Percentiles rank a stretch among this genome's conserved stretches.
Conservation (phyloP, 345 rosid species). For the Anacardium occidentale region DNA sequence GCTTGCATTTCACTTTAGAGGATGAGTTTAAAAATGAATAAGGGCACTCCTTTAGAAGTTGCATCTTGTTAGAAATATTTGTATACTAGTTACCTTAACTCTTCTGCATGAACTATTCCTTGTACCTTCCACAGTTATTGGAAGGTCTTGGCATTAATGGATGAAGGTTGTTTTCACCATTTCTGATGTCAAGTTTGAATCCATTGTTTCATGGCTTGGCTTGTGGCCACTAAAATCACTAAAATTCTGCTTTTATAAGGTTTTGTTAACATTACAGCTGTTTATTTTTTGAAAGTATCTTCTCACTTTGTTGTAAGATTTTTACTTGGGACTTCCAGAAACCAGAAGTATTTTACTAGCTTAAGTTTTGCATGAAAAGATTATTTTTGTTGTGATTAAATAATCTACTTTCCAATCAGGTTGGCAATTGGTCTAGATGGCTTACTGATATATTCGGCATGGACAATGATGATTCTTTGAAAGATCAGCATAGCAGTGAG, state of each 20-base stretch:
- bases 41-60: too few relatives aligned
- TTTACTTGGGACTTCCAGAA: neutral
- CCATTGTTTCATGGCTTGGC: neutral
- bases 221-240: neutral
- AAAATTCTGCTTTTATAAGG: neutral
- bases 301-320: neutral
- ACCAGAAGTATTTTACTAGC: neutral
- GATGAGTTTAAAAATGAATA: too few relatives aligned
- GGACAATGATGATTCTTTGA: conserved; percentile 45
- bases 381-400: neutral
- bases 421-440: conserved; percentile 92
- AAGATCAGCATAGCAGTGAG: conserved; percentile 26
- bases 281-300: neutral
- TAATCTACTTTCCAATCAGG: conserved; percentile 41
- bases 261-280: neutral
- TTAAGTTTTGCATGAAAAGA: neutral
- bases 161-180: neutral
- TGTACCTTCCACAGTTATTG: neutral
- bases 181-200: neutral
- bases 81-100: neutral
- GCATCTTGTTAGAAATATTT: too few relatives aligned
- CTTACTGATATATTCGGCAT: conserved; percentile 71
- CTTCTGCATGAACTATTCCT: neutral
- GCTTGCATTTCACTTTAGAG: too few relatives aligned
- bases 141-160: neutral